Percentiles rank a stretch among this genome's conserved stretches.
Evolutionary conservation across 1,284 basidiomycete species (phyloP).

Genomic region (Ustilago loliicola): DNA sequence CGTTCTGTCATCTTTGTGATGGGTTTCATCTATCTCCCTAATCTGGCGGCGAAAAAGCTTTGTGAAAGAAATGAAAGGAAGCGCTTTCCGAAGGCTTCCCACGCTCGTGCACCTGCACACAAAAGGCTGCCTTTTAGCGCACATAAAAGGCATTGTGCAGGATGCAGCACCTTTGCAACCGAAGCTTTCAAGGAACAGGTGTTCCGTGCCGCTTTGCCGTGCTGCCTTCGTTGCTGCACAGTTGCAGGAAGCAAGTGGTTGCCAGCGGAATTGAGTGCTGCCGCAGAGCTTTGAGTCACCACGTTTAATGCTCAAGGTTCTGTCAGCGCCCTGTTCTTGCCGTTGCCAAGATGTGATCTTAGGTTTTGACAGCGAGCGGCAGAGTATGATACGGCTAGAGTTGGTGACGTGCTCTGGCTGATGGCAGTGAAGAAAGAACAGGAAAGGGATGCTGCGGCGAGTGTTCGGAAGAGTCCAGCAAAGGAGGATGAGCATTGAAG

Average conservation of each 20-base stretch:
- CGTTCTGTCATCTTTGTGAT: neutral
- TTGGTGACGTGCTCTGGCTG: neutral
- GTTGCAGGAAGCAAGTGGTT: neutral
- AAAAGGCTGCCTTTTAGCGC: neutral
- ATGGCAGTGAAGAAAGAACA: neutral
- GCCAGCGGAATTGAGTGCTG: neutral
- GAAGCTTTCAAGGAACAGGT: constrained; percentile 1
- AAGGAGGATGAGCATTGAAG: neutral
- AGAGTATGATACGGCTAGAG: neutral
- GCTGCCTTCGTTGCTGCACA: neutral
- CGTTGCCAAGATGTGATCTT: constrained; percentile 15
- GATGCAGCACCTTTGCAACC: neutral
- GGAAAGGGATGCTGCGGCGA: neutral
- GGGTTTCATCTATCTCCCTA: neutral
- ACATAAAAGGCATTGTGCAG: neutral
- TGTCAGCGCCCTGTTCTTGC: neutral
- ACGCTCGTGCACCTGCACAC: constrained; percentile 6
- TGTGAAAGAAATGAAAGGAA: neutral
- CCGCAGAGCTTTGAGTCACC: neutral
- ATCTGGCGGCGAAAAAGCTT: neutral
- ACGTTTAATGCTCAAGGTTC: neutral
- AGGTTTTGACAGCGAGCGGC: neutral
- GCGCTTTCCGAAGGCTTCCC: neutral
- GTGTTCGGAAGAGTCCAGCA: neutral
- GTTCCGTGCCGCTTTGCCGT: constrained; percentile 5